These are phyloP conservation scores for Vitis hybrid DNA, from an alignment of 177 flowering plant genomes.

Conservation along the genomic window DNA sequence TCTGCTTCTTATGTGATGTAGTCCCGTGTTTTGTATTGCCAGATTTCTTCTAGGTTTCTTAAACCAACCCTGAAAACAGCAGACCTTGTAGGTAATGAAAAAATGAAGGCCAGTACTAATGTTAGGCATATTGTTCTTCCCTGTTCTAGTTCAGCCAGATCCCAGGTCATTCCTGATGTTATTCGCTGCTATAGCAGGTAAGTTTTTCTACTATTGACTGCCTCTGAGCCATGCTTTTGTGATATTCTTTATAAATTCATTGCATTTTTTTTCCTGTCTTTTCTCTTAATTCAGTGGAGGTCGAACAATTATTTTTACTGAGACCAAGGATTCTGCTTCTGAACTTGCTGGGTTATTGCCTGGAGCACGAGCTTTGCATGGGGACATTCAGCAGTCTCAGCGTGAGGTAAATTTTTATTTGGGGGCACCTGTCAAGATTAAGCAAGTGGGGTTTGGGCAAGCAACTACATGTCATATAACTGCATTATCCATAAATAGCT, in stretches of 20 bases:
- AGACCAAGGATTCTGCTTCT: slow-evolving; percentile 82
- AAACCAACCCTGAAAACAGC: slow-evolving; percentile 74
- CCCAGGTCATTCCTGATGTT: slow-evolving; percentile 88
- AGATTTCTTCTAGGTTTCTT: slow-evolving; percentile 80
- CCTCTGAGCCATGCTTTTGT: neutral
- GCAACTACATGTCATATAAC: no score
- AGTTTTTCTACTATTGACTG: slow-evolving; percentile 10
- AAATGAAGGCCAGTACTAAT: slow-evolving; percentile 87
- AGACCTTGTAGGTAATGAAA: slow-evolving; percentile 94
- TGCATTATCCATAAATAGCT: no score
- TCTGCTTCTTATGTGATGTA: neutral
- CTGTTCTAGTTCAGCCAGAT: slow-evolving; percentile 69
- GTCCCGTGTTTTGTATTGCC: slow-evolving; percentile 17
- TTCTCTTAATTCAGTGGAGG: slow-evolving; percentile 65
- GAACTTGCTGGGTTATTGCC: slow-evolving; percentile 73
- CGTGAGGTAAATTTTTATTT: slow-evolving; percentile 63
- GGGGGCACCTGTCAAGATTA: no score
- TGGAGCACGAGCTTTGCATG: slow-evolving; percentile 92
- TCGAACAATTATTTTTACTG: slow-evolving; percentile 86
- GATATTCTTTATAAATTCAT: neutral
- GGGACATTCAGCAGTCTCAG: slow-evolving; percentile 89
- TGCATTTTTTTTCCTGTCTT: neutral
- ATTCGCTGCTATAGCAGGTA: slow-evolving; percentile 94
- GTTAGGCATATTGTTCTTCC: slow-evolving; percentile 92
- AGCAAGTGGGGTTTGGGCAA: no score